These are phyloP conservation scores for Calonectria pauciramosa DNA, from an alignment of 2,329 filamentous ascomycete genomes.

Conservation along the genomic window DNA sequence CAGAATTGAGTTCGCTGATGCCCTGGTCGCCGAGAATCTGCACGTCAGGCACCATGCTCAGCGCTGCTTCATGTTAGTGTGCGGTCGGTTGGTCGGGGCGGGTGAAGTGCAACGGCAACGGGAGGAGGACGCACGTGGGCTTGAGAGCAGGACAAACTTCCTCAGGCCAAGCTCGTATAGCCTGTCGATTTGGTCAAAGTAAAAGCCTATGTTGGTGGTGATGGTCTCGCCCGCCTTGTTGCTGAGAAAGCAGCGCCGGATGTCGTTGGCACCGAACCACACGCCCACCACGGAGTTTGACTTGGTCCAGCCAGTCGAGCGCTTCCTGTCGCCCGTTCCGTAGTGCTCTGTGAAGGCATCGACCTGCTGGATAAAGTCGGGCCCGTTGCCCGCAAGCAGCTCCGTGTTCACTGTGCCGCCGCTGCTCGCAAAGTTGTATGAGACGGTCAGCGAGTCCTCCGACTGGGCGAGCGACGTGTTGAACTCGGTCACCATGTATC, in stretches of 20 bases:
- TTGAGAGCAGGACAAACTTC: conserved; percentile 13
- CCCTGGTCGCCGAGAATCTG: conserved; percentile 10
- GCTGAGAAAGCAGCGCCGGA: not conserved
- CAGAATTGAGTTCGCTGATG: conserved; percentile 19
- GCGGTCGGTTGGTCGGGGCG: not conserved
- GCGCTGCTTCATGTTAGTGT: not conserved
- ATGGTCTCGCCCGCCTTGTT: conserved; percentile 6
- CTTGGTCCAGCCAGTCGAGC: not conserved
- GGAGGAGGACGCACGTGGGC: conserved; percentile 4
- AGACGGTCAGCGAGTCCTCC: conserved; percentile 2
- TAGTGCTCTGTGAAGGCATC: conserved; percentile 3
- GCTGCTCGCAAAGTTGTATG: conserved; percentile 21
- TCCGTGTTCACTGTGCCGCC: conserved; percentile 13
- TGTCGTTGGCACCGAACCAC: conserved; percentile 18
- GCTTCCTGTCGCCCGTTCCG: not conserved
- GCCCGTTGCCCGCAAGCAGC: not conserved
- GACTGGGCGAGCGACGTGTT: not conserved
- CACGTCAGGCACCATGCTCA: conserved; percentile 15
- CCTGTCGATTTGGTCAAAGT: conserved; percentile 13
- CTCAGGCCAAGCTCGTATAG: conserved; percentile 9
- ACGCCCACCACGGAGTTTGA: conserved; percentile 7
- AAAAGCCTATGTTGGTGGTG: not conserved
- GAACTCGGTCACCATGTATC: conserved; percentile 21
- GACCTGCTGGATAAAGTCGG: conserved; percentile 10
- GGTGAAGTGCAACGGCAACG: not conserved